Conservation (phyloP, 2,329 filamentous ascomycete genomes). For the Aspergillus awamori region DNA sequence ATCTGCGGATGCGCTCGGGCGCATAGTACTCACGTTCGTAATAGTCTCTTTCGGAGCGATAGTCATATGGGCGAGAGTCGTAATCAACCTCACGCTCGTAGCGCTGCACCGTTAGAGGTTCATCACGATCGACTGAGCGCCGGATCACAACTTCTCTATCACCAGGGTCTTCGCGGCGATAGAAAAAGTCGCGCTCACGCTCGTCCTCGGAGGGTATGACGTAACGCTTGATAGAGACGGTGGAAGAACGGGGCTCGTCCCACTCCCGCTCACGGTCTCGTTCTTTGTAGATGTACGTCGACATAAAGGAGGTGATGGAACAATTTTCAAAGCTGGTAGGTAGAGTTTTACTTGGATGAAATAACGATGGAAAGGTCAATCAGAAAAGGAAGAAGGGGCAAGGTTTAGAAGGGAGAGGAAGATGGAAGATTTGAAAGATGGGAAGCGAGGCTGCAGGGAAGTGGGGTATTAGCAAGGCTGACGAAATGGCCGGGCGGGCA, state of each 20-base stretch:
- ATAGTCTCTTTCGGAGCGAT: conserved; percentile 48
- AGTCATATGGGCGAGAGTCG: conserved; percentile 48
- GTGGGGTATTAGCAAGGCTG: conserved; percentile 19
- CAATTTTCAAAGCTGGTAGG: background rate
- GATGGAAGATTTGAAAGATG: conserved; percentile 3
- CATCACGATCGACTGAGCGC: conserved; percentile 51
- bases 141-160: conserved; percentile 50
- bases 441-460: conserved; percentile 15
- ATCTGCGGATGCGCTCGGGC: conserved; percentile 52
- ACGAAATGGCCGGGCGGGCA: conserved; percentile 2
- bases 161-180: conserved; percentile 36
- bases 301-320: conserved; percentile 21
- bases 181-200: conserved; percentile 32
- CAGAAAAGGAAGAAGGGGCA: conserved; percentile 1
- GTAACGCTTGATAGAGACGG: conserved; percentile 61
- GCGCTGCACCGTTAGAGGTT: conserved; percentile 44
- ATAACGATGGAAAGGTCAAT: background rate
- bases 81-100: conserved; percentile 53
- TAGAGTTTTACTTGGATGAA: background rate
- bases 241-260: conserved; percentile 46
- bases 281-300: conserved; percentile 45
- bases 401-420: conserved; percentile 5
- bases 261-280: conserved; percentile 45
- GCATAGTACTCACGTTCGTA: conserved; percentile 47
- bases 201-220: conserved; percentile 47